Base-by-base conservation (phyloP, 805 yeast species). In the Candida ulmi region DNA sequence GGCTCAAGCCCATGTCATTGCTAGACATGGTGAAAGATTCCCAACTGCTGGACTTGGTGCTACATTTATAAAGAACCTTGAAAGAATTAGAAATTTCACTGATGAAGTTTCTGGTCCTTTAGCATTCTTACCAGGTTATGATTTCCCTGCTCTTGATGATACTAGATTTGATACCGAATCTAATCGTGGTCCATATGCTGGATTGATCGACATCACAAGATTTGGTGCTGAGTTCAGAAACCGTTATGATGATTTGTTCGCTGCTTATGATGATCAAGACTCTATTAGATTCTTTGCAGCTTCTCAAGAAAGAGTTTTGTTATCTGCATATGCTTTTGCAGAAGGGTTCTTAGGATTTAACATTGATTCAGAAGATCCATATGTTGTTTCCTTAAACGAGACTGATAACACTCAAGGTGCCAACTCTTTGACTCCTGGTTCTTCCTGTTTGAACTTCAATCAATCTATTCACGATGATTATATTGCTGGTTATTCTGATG, bases 1-100 rank as follows among this genome's bases (percentile, higher is more conserved):
- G 34, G 76, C 74, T 44, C 83, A 78, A 52, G 82, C 75, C 8
- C 72, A 72, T 46, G 52, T 71, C 47, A 48, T 71, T 28, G 61
- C 67, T 41, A 68, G 84, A 46, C 84, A 78, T 45, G 83, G 83
- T 13, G 84, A 76, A 52, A 64, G 84, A 38, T 77, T 63, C 53
- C 79, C 75, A 12, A 61, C 63, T 11, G 38, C 39, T 19, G 36
- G 33, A 8, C 44, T 35, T 23, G 60, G 58, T n/a, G 24, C 30
- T 6, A 34, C 41, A 3, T 40, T 55, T 6, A 38, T 39, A 7
- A 45, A 47, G 30, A 19, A 42, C 11, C 21, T 49, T 1, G 37
- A 18, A 11, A 36, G 69, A 24, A 63, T 77, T 38, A 59, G 60
- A 17, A 76, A 75, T 50, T 55, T 69, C 44, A 35, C 40, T 8